Percentiles rank a stretch among this genome's conserved stretches.
phyloP scores from a whole-genome alignment of 257 asterid genomes.

The Plantago elongata region DNA sequence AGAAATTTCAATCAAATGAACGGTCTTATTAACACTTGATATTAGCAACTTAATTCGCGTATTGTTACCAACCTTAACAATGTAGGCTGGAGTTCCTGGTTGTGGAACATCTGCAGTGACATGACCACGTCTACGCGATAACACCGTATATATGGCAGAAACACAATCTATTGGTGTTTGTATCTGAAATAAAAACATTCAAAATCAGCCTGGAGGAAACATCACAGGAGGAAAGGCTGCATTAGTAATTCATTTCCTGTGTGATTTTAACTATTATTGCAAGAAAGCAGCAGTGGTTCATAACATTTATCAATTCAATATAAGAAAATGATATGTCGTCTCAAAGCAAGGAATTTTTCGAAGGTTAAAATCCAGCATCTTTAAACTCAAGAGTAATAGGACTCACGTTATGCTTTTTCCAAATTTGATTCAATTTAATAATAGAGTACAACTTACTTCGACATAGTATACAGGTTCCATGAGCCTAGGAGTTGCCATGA shows the following conservation, averaged over 20 bases:
- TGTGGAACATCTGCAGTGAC: slow-evolving; percentile 96
- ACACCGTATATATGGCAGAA: slow-evolving; percentile 85
- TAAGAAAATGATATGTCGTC: not conserved
- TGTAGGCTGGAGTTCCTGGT: slow-evolving; percentile 95
- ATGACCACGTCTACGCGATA: slow-evolving; percentile 96
- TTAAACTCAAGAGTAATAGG: too few relatives aligned
- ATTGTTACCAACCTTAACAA: slow-evolving; percentile 61
- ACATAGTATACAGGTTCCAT: slow-evolving; percentile 97
- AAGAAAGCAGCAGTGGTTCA: not conserved
- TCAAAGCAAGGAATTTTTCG: not conserved
- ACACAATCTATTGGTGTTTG: slow-evolving; percentile 98
- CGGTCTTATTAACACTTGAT: not conserved
- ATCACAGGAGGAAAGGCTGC: not conserved
- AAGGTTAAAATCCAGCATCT: not conserved
- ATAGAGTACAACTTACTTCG: slow-evolving; percentile 43
- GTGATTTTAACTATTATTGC: slow-evolving; percentile 1
- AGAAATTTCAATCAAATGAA: too few relatives aligned
- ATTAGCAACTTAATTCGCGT: not conserved
- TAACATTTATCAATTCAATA: not conserved
- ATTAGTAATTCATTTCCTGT: not conserved
- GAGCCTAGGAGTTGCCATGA: slow-evolving; percentile 94
- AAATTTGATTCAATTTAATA: too few relatives aligned
- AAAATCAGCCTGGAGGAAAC: slow-evolving; percentile 15
- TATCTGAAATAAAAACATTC: slow-evolving; percentile 47
- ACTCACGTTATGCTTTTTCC: too few relatives aligned